Percentiles rank a stretch among this genome's conserved stretches.
phyloP scores from a whole-genome alignment of 2,329 filamentous ascomycete species.

The Sclerotinia trifoliorum region DNA sequence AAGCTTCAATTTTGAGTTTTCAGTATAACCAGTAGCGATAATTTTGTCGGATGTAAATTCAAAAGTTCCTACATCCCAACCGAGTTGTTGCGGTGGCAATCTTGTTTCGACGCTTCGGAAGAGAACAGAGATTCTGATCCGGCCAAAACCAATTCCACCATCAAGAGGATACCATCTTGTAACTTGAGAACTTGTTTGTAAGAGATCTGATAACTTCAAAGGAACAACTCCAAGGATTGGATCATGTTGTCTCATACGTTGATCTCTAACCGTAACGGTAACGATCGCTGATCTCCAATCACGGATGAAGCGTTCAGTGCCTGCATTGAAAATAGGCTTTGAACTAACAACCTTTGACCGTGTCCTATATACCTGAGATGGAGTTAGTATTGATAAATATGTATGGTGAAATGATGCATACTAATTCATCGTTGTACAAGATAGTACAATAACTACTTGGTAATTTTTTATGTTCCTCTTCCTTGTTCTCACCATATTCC shows the following conservation, averaged over 20 bases:
- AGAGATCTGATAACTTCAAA: constrained; percentile 80
- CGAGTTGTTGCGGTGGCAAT: constrained; percentile 79
- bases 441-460: constrained; percentile 96
- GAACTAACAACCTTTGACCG: constrained; percentile 89
- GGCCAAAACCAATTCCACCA: constrained; percentile 88
- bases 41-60: constrained; percentile 76
- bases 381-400: constrained; percentile 26
- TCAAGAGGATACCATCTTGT: constrained; percentile 96
- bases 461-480: constrained; percentile 75
- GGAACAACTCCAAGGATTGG: constrained; percentile 91
- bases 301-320: constrained; percentile 86
- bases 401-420: constrained; percentile 39
- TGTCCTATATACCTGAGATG: constrained; percentile 73
- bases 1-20: constrained; percentile 69
- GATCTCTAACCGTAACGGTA: constrained; percentile 85
- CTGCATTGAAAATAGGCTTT: constrained; percentile 95
- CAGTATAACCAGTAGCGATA: constrained; percentile 57
- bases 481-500: constrained; percentile 77
- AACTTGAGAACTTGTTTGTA: constrained; percentile 77
- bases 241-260: constrained; percentile 87
- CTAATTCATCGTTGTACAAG: constrained; percentile 79
- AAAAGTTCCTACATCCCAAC: constrained; percentile 95
- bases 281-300: constrained; percentile 89
- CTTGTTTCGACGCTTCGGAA: constrained; percentile 87
- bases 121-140: constrained; percentile 81